Percentiles rank a stretch among this genome's conserved stretches.
These are phyloP conservation scores for Lactifluus echinatus DNA, from an alignment of 768 basidiomycete species.

Conservation along the genomic window DNA sequence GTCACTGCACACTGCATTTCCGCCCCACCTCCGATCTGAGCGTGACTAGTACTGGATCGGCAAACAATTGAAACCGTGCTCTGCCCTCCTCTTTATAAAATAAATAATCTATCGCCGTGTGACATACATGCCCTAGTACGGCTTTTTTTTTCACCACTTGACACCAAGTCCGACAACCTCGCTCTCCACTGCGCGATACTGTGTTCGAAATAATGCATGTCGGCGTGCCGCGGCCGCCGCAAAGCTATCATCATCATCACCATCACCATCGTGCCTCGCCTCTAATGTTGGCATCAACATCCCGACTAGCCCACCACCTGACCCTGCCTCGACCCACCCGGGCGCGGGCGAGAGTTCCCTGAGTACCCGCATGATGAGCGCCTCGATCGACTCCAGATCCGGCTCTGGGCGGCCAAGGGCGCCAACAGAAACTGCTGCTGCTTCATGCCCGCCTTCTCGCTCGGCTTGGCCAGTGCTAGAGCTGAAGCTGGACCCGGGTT, in stretches of 20 bases:
- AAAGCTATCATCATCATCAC: slow-evolving; percentile 27
- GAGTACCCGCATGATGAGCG: slow-evolving; percentile 32
- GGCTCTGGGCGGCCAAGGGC: too few relatives aligned
- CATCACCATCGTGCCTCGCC: slow-evolving; percentile 21
- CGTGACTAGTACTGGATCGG: too few relatives aligned
- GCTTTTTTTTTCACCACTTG: slow-evolving; percentile 13
- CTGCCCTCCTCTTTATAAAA: too few relatives aligned
- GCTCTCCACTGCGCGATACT: slow-evolving; percentile 79
- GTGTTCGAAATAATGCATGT: slow-evolving; percentile 56
- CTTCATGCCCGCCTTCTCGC: too few relatives aligned
- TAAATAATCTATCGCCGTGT: too few relatives aligned
- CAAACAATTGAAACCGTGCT: too few relatives aligned
- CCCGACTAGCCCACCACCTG: too few relatives aligned
- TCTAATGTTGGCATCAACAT: slow-evolving; percentile 17
- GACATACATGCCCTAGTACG: too few relatives aligned
- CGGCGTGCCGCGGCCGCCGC: slow-evolving; percentile 36
- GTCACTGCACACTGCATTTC: background rate
- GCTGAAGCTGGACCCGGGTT: background rate
- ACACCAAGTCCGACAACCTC: slow-evolving; percentile 53
- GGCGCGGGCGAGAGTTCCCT: slow-evolving; percentile 29
- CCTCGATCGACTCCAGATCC: slow-evolving; percentile 26
- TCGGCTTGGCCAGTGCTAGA: too few relatives aligned
- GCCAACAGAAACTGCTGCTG: too few relatives aligned
- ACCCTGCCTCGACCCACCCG: background rate
- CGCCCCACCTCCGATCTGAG: background rate